phyloP scores from a whole-genome alignment of 1,284 basidiomycete species.

The Leccinum fuscescens region DNA sequence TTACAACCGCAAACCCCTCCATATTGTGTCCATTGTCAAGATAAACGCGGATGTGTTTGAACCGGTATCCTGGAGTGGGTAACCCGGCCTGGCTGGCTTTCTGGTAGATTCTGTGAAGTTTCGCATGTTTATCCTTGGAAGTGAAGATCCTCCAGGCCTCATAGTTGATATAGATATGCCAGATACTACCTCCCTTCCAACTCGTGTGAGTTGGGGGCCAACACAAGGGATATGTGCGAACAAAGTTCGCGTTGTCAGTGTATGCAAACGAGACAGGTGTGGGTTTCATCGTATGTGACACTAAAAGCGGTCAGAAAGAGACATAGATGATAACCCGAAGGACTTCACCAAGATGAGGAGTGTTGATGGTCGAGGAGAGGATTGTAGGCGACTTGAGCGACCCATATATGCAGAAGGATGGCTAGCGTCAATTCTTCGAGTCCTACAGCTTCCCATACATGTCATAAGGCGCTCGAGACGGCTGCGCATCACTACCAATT shows the following conservation, averaged over 20 bases:
- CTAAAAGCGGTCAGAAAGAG: not conserved
- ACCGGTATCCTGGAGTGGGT: not conserved
- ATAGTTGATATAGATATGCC: not conserved
- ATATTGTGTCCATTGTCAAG: accelerated
- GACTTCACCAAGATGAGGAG: not conserved
- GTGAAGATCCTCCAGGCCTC: slow-evolving; percentile 2
- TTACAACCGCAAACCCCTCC: not conserved
- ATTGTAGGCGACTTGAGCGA: not conserved
- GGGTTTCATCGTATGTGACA: not conserved
- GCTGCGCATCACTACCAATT: not conserved
- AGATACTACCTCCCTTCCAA: not conserved
- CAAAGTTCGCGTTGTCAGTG: not conserved
- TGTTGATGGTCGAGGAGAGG: not conserved
- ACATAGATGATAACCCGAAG: not conserved
- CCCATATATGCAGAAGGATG: not conserved
- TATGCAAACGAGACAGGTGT: not conserved
- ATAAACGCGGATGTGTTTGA: not conserved
- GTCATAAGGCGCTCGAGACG: not conserved
- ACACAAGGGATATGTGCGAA: not conserved
- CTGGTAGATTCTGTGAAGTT: not conserved
- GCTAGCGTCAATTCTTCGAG: not conserved
- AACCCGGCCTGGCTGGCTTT: not conserved
- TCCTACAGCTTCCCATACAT: not conserved
- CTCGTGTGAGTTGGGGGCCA: not conserved
- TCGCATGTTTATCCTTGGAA: not conserved